phyloP scores from a whole-genome alignment of 306 rosid species.

The Quercus agrifolia region DNA sequence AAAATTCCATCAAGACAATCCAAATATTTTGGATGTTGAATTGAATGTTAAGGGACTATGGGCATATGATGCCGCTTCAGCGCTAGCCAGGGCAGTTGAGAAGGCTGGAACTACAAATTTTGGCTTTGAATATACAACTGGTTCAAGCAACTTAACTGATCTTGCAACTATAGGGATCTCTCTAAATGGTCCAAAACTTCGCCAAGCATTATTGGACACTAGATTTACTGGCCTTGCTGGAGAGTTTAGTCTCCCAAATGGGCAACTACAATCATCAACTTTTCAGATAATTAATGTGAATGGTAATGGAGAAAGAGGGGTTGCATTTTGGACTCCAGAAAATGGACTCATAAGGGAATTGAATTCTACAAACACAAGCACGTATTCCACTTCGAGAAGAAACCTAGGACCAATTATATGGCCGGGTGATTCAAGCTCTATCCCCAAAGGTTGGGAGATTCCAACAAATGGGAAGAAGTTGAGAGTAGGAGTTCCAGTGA shows the following conservation, averaged over 20 bases:
- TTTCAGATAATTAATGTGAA: constrained; percentile 38
- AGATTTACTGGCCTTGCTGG: constrained; percentile 52
- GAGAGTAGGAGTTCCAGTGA: constrained; percentile 41
- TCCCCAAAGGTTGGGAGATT: constrained; percentile 44
- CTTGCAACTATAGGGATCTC: not conserved
- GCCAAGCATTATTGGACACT: constrained; percentile 5
- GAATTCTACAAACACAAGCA: not conserved
- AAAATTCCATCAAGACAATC: constrained; percentile 2
- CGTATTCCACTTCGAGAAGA: not conserved
- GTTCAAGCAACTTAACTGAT: not conserved
- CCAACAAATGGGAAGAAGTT: constrained; percentile 20
- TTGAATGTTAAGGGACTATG: constrained; percentile 14
- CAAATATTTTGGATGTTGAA: not conserved
- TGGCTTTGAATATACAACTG: not conserved
- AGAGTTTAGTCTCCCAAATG: constrained; percentile 28
- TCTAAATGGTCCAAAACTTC: constrained; percentile 18
- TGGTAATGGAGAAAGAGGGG: constrained; percentile 7
- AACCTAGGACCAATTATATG: constrained; percentile 34
- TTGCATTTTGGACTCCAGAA: constrained; percentile 18
- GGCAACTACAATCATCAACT: constrained; percentile 29
- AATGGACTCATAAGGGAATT: not conserved
- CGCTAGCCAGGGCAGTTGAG: too few relatives aligned
- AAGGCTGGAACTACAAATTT: not conserved
- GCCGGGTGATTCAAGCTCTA: constrained; percentile 32
- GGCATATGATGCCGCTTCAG: constrained; percentile 25